Evolutionary conservation across 1,284 basidiomycete genomes (phyloP).

Genomic region (Rhodotorula mucilaginosa): DNA sequence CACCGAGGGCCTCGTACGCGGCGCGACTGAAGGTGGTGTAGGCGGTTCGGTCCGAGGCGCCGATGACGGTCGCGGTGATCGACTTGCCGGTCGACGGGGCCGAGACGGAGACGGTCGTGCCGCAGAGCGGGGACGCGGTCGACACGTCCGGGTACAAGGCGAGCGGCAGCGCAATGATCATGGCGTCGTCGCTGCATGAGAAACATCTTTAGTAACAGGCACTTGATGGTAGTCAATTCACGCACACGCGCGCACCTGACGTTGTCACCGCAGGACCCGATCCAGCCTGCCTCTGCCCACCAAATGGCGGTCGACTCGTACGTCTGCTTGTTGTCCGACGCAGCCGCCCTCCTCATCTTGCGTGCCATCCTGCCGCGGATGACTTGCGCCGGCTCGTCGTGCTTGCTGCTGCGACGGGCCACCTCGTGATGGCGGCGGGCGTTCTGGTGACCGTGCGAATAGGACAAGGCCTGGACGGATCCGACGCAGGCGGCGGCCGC

Average conservation of each 20-base stretch:
- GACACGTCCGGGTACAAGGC: conserved; percentile 23
- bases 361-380: not conserved
- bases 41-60: conserved; percentile 23
- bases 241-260: not conserved
- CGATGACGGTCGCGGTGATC: conserved; percentile 24
- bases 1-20: conserved; percentile 27
- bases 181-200: conserved; percentile 8
- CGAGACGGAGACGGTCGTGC: conserved; percentile 7
- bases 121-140: conserved; percentile 19
- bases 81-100: conserved; percentile 21
- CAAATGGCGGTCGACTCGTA: conserved; percentile 30
- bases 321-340: not conserved
- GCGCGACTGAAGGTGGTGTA: conserved; percentile 24
- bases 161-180: conserved; percentile 25
- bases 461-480: not conserved
- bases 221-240: too few species aligned
- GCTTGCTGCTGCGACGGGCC: not conserved
- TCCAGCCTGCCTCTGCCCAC: conserved; percentile 26
- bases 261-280: conserved; percentile 24
- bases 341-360: not conserved
- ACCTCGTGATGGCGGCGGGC: not conserved
- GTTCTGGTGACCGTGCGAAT: not conserved
- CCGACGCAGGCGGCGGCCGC: not conserved
- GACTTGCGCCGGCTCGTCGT: not conserved
- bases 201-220: too few species aligned